A percentile compares a stretch with the other conserved stretches of the same genome.
These are phyloP conservation scores for Centaurea solstitialis DNA, from an alignment of 129 eudicot species.

Conservation along the genomic window DNA sequence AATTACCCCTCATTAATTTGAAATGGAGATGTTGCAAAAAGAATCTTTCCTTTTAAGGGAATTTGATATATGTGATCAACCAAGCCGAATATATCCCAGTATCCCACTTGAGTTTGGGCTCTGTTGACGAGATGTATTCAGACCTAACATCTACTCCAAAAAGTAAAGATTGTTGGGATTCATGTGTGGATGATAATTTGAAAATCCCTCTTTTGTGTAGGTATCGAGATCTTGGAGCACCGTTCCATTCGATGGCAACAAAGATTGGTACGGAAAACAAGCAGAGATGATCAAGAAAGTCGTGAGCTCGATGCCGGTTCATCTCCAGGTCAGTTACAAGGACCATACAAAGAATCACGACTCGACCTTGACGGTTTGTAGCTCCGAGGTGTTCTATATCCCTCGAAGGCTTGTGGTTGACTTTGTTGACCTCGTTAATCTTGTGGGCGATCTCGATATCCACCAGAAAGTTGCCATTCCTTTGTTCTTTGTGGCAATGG, in stretches of 20 bases:
- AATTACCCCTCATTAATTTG: background rate
- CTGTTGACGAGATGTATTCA: background rate
- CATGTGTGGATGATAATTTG: background rate
- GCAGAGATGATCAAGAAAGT: conserved; percentile 85
- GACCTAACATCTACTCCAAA: background rate
- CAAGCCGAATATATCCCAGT: background rate
- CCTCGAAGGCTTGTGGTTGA: conserved; percentile 66
- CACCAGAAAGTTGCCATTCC: conserved; percentile 94
- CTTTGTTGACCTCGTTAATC: conserved; percentile 67
- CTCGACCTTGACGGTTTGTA: conserved; percentile 51
- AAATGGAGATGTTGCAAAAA: background rate
- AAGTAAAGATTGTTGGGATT: background rate
- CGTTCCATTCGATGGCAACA: conserved; percentile 49
- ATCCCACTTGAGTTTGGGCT: background rate
- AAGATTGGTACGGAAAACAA: conserved; percentile 77
- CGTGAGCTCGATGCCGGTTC: conserved; percentile 81
- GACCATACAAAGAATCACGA: conserved; percentile 47
- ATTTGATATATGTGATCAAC: background rate
- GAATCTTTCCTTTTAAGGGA: background rate
- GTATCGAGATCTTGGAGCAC: conserved; percentile 78
- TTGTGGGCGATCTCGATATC: conserved; percentile 72
- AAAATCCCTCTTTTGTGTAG: conserved; percentile 33
- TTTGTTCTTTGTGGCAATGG: conserved; percentile 80
- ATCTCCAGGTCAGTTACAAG: conserved; percentile 85
- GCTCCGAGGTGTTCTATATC: conserved; percentile 77